These are phyloP conservation scores for Jaltomata sinuosa DNA, from an alignment of 257 asterid species.

Conservation along the genomic window DNA sequence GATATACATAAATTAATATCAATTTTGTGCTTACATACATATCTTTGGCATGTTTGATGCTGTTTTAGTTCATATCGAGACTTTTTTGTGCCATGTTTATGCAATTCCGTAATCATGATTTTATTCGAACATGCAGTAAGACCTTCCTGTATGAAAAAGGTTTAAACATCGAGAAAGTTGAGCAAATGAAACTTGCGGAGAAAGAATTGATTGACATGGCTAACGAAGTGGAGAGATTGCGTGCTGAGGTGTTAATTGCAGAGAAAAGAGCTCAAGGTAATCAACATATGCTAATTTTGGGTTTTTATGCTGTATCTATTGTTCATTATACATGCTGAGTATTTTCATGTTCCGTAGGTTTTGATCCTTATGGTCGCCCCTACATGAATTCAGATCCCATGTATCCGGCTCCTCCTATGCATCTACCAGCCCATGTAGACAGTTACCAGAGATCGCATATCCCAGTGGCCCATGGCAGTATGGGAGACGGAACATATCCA, in stretches of 20 bases:
- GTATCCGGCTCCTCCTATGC: constrained; percentile 22
- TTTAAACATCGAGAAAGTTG: constrained; percentile 53
- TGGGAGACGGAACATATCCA: constrained; percentile 22
- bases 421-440: constrained; percentile 21
- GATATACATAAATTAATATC: not conserved
- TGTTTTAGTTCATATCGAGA: not conserved
- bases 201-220: constrained; percentile 48
- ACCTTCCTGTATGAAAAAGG: constrained; percentile 73
- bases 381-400: constrained; percentile 22
- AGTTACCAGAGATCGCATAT: constrained; percentile 15
- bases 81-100: not conserved
- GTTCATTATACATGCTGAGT: not conserved
- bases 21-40: not conserved
- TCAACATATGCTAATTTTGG: not conserved
- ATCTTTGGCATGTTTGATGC: not conserved
- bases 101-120: not conserved
- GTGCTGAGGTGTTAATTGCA: constrained; percentile 33
- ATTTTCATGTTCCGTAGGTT: constrained; percentile 25
- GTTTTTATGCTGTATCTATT: not conserved
- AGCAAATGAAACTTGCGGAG: constrained; percentile 58
- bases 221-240: constrained; percentile 59
- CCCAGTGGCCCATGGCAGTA: constrained; percentile 17
- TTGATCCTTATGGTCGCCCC: constrained; percentile 13
- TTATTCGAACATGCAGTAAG: constrained; percentile 30
- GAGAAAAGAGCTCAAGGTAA: constrained; percentile 58